Conservation (phyloP, 176 grass and related monocot genomes). For the Carex littledalei region DNA sequence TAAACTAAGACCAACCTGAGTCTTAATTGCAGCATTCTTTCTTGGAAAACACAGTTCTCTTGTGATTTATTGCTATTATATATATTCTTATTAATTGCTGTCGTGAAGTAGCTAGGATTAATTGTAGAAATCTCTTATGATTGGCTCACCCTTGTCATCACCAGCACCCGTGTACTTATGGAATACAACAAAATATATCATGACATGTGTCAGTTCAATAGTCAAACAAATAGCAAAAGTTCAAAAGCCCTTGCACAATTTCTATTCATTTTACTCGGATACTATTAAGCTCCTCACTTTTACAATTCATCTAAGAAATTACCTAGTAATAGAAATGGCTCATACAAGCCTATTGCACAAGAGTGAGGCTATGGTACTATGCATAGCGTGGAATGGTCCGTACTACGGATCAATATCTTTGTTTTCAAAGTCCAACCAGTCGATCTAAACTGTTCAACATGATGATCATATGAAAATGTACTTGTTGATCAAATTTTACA, state of each 20-base stretch:
- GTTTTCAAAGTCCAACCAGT: no score
- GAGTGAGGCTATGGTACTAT: no score
- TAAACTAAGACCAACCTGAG: neutral
- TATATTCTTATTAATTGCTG: no score
- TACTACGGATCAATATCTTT: no score
- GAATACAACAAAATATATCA: slow-evolving; percentile 17
- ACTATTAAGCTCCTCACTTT: neutral
- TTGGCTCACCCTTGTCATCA: slow-evolving; percentile 68
- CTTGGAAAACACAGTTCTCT: no score
- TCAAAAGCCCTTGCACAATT: neutral
- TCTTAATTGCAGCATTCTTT: neutral
- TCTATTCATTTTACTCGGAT: slow-evolving; percentile 1
- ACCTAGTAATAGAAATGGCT: neutral
- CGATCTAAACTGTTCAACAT: no score
- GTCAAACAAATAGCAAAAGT: neutral
- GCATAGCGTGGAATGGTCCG: no score
- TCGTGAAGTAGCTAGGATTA: no score
- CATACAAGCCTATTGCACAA: neutral
- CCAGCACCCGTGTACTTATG: slow-evolving; percentile 69
- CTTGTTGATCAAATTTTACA: no score
- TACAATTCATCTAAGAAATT: neutral
- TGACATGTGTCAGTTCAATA: neutral
- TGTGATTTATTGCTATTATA: no score
- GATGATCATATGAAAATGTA: no score
- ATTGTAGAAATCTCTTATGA: slow-evolving; percentile 80